A percentile compares a stretch with the other conserved stretches of the same genome.
Evolutionary conservation across 1,139 yeast genomes (phyloP).

Genomic region (Debaryomycetaceae sp.): DNA sequence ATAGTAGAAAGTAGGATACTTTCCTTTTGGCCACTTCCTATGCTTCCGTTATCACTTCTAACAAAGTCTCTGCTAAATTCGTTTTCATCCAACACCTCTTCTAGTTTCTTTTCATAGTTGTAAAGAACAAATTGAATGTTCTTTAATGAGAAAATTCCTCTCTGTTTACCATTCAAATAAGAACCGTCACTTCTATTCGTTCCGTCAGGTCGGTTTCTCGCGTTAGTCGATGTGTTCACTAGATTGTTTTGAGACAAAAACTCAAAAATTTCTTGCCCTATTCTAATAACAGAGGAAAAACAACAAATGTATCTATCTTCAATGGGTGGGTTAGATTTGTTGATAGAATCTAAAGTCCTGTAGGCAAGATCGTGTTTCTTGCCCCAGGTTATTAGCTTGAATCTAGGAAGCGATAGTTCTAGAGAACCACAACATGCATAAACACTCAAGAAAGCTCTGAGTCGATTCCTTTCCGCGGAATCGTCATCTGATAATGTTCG

Average conservation of each 20-base stretch:
- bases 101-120: conserved; percentile 21
- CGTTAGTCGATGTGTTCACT: background rate
- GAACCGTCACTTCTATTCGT: background rate
- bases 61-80: conserved; percentile 20
- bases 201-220: background rate
- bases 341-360: conserved; percentile 23
- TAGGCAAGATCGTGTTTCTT: conserved; percentile 40
- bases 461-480: conserved; percentile 34
- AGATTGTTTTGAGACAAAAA: conserved; percentile 13
- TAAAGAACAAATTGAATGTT: conserved; percentile 6
- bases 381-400: conserved; percentile 47
- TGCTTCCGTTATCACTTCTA: background rate
- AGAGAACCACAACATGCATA: conserved; percentile 50
- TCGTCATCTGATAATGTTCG: conserved; percentile 17
- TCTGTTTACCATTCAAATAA: background rate
- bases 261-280: conserved; percentile 45
- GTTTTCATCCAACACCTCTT: conserved; percentile 20
- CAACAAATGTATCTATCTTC: conserved; percentile 37
- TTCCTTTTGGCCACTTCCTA: conserved; percentile 21
- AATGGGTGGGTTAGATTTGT: conserved; percentile 20
- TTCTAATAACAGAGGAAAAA: conserved; percentile 34
- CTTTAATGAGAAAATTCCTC: background rate
- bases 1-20: conserved; percentile 32
- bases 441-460: conserved; percentile 43
- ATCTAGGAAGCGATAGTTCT: conserved; percentile 47